Evolutionary conservation across 805 yeast species (phyloP), one percentile per base, ranked within the genome.

Genomic region (Torulaspora gathmanii): DNA sequence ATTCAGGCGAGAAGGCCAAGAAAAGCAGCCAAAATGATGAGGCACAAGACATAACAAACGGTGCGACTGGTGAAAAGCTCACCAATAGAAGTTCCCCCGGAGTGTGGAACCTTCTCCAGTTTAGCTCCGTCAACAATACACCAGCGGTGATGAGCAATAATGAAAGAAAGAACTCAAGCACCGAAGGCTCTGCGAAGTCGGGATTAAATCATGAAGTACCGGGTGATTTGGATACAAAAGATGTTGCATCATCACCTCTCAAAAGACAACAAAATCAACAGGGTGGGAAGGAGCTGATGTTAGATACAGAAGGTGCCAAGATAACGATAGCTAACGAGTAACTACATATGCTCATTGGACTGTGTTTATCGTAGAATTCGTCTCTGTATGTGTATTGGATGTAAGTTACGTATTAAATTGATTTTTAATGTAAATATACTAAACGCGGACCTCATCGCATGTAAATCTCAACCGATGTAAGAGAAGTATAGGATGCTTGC

Each of bases 71-170:
- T 45, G 59, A 36, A 50, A 58, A 40, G 54, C 44, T 35, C 53
- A 49, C 52, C 16, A 56, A 57, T 6, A 67, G 66, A 42, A 65
- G 69, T 25, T 86, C 95, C 1, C 98, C 98, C 1, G 96, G 95
- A 13, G 78, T 90, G 47, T 87, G 96, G 97, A 86, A 85, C 61
- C 82, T 86, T 68, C 87, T 90, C 58, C 96, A 89, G 57, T 81
- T 90, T 44, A 70, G 78, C 33, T 76, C 81, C 3, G 64, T 58
- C 2, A 63, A 57, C 33, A 64, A 64, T 39, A 64, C 69, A 3
- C 69, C 68, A 9, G 65, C 64, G 13, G 42, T 68, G 3, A 17
- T 23, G 4, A 50, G 55, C 30, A 49, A 51, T 33, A 51, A 33
- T 9, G 54, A 52, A 6, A 27, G 31, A n/a, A 47, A 44, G 29